A percentile compares a stretch with the other conserved stretches of the same genome.
Conservation (phyloP, 148 eudicot genomes). For the Fagopyrum esculentum region DNA sequence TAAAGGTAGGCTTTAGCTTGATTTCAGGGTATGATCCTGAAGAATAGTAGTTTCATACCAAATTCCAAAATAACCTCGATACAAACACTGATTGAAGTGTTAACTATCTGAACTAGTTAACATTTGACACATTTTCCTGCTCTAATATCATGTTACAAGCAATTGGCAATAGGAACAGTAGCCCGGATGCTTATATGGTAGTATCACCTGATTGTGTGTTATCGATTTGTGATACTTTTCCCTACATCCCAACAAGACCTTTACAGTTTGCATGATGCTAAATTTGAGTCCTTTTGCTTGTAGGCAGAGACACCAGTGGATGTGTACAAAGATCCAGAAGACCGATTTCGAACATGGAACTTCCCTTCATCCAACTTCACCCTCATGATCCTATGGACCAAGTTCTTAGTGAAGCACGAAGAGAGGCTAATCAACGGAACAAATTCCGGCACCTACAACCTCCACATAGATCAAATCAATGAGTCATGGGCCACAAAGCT, state of each 20-base stretch:
- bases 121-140: too few relatives aligned
- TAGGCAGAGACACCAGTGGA: slow-evolving; percentile 54
- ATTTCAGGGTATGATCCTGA: background rate
- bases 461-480: slow-evolving; percentile 49
- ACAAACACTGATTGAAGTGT: too few relatives aligned
- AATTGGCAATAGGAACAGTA: too few relatives aligned
- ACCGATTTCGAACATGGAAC: slow-evolving; percentile 48
- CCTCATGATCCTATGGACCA: slow-evolving; percentile 52
- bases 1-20: background rate
- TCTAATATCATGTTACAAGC: too few relatives aligned
- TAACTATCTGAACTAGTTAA: too few relatives aligned
- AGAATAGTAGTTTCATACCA: too few relatives aligned
- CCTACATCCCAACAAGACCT: too few relatives aligned
- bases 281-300: slow-evolving; percentile 1
- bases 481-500: slow-evolving; percentile 40
- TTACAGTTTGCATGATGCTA: too few relatives aligned
- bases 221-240: too few relatives aligned
- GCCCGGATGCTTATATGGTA: too few relatives aligned
- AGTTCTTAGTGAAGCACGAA: slow-evolving; percentile 36
- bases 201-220: too few relatives aligned
- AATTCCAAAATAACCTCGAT: too few relatives aligned
- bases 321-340: slow-evolving; percentile 42
- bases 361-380: slow-evolving; percentile 61
- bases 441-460: slow-evolving; percentile 36
- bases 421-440: slow-evolving; percentile 45